These are phyloP conservation scores for Fomitopsis serialis DNA, from an alignment of 768 basidiomycete species.

Conservation along the genomic window DNA sequence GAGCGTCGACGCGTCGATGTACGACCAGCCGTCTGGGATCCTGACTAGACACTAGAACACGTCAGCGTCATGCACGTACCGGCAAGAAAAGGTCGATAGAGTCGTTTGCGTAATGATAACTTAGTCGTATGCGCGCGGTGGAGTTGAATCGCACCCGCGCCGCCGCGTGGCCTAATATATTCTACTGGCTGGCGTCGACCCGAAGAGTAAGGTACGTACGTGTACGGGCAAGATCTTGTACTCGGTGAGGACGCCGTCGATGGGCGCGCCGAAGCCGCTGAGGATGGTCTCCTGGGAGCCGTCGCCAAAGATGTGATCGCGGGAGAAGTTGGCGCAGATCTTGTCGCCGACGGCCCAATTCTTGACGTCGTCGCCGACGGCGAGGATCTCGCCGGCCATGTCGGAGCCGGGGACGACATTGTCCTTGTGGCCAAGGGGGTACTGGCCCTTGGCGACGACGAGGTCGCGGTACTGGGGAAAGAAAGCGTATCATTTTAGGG, in stretches of 20 bases:
- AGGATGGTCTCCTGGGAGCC: slow-evolving; percentile 26
- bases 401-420: slow-evolving; percentile 35
- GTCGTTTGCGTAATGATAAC: no score
- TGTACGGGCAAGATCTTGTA: slow-evolving; percentile 22
- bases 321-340: slow-evolving; percentile 47
- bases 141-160: no score
- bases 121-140: no score
- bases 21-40: slow-evolving; percentile 52
- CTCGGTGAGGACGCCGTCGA: slow-evolving; percentile 37
- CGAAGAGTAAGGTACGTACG: slow-evolving; percentile 3
- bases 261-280: slow-evolving; percentile 40
- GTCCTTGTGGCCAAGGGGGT: slow-evolving; percentile 30
- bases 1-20: slow-evolving; percentile 60
- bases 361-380: slow-evolving; percentile 34
- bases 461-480: slow-evolving; percentile 41
- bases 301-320: slow-evolving; percentile 45
- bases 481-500: background rate
- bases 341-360: slow-evolving; percentile 51
- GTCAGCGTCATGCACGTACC: background rate
- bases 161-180: no score
- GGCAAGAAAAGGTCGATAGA: no score
- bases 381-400: slow-evolving; percentile 52
- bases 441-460: slow-evolving; percentile 32
- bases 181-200: no score
- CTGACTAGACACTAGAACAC: slow-evolving; percentile 38